A percentile compares a stretch with the other conserved stretches of the same genome.
These are phyloP conservation scores for Pholiota molesta DNA, from an alignment of 768 basidiomycete genomes.

Conservation along the genomic window DNA sequence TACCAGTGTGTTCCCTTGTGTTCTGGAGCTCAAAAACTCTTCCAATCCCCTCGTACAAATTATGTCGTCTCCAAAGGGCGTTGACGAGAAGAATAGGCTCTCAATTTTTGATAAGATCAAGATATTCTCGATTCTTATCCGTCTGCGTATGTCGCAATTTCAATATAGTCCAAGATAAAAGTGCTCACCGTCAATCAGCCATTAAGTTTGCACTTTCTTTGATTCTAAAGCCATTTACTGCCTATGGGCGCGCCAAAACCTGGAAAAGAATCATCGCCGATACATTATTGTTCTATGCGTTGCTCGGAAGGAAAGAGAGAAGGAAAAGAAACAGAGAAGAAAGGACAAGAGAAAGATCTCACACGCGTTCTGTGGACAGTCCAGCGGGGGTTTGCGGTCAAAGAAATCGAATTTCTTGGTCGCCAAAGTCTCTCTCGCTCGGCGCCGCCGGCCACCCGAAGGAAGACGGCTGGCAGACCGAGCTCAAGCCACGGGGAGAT, in stretches of 20 bases:
- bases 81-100: slow-evolving; percentile 7
- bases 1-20: neutral
- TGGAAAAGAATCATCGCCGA: slow-evolving; percentile 18
- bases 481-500: slow-evolving; percentile 15
- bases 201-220: slow-evolving; percentile 10
- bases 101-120: slow-evolving; percentile 11
- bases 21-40: neutral
- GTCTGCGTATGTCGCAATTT: neutral
- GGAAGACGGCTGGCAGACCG: too few relatives aligned
- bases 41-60: neutral
- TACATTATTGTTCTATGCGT: slow-evolving; percentile 1
- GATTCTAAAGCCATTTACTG: slow-evolving; percentile 10
- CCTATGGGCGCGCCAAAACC: slow-evolving; percentile 16
- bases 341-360: too few relatives aligned
- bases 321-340: neutral
- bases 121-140: neutral
- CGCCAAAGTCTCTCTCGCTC: neutral
- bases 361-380: neutral
- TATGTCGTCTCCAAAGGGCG: slow-evolving; percentile 1
- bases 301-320: neutral
- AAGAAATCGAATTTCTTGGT: neutral
- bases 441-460: neutral
- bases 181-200: slow-evolving; percentile 8
- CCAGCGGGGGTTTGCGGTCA: neutral
- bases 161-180: neutral